Evolutionary conservation across 1,284 basidiomycete genomes (phyloP), one percentile per base, ranked within the genome.

Genomic region (Microbotryum saponariae): DNA sequence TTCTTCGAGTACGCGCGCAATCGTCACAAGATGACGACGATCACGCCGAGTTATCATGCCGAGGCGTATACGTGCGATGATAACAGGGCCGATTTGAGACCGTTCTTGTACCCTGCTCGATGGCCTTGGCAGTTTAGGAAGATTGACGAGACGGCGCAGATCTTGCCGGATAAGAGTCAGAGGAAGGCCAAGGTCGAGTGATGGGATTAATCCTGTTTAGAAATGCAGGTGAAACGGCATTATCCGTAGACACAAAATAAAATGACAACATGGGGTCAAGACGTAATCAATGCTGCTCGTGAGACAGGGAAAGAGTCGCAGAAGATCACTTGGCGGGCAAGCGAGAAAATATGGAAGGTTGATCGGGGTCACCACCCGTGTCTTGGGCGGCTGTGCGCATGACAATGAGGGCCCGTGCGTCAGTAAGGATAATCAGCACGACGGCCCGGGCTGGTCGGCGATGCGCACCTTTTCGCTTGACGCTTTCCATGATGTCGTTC

Each of bases 1-100:
- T 98, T 91, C 81, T 96, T 93, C 73, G 91, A 94, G 75, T 86
- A 99, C 71, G 94, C 94, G 0, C 82, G 93, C 62, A 99, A 98
- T 76, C 79, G 96, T 58, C 94, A 98, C 78, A 98, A 98, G 83
- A 98, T 98, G 94, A 98, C 96, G 10, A 98, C 93, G 0, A 74
- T 99, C 65, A 98, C 96, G 1, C 96, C 94, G 1, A 83, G 89
- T 4, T 97, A 98, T 71, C 96, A 98, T 76, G 93, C 96, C 67
- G 92, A 74, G 59, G 70, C 61, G 59, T 62, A 59, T 31, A 60
- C 61, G n/a, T 55, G 49, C 3, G 94, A 97, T 74, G 93, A 97
- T 76, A 97, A 98, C 74, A 82, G 94, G 68, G 98, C 94, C 73
- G 94, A 99, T 75, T 76, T 97, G 47, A 84, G 94, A 29, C 96